A percentile compares a stretch with the other conserved stretches of the same genome.
phyloP scores from a whole-genome alignment of 768 basidiomycete species.

The Kwoniella sp. region DNA sequence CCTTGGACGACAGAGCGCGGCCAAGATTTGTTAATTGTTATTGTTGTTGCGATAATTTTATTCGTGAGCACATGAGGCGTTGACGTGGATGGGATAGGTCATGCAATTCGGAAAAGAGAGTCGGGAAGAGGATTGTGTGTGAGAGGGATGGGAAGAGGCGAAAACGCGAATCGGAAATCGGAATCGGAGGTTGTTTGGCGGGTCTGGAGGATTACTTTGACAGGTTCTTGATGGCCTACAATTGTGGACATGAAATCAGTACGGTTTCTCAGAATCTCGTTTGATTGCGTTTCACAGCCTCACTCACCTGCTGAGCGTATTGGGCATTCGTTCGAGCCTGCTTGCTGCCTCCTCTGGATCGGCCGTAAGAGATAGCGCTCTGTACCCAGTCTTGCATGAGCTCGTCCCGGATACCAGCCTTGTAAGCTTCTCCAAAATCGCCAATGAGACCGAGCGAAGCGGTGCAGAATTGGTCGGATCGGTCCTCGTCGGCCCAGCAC shows the following conservation, averaged over 20 bases:
- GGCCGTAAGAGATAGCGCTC: constrained; percentile 39
- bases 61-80: constrained; percentile 3
- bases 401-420: constrained; percentile 75
- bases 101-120: constrained; percentile 7
- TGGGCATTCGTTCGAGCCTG: constrained; percentile 36
- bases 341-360: constrained; percentile 32
- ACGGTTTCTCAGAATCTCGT: neutral
- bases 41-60: constrained; percentile 4
- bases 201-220: constrained; percentile 13
- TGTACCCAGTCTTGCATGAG: constrained; percentile 77
- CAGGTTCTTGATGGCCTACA: constrained; percentile 45
- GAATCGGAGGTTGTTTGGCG: no score
- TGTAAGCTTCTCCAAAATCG: constrained; percentile 84
- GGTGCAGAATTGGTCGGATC: constrained; percentile 73
- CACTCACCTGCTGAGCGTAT: constrained; percentile 46
- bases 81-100: constrained; percentile 7
- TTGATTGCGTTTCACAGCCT: neutral
- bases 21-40: constrained; percentile 7
- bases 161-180: no score
- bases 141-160: neutral
- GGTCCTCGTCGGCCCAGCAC: constrained; percentile 77
- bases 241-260: neutral
- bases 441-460: constrained; percentile 83
- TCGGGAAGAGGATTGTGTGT: neutral
- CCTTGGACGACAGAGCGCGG: constrained; percentile 53